Evolutionary conservation across 1,139 yeast genomes (phyloP).

Genomic region (Candida sp.): DNA sequence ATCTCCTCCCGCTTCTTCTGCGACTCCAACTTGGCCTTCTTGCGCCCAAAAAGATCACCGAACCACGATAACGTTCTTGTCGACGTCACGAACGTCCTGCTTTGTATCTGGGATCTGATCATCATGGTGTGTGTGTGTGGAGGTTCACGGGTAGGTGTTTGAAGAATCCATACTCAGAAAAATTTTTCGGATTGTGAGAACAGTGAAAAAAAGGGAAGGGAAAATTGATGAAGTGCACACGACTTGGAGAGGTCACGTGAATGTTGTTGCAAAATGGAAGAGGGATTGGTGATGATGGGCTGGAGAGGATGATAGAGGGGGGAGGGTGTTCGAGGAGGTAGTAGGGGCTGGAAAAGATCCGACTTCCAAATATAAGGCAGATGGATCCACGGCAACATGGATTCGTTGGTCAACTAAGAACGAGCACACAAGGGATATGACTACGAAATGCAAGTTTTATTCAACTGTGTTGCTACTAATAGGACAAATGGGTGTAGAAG

Average conservation of each 20-base stretch:
- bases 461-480: no score
- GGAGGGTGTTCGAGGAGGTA: no score
- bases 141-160: not conserved
- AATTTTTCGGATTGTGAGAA: not conserved
- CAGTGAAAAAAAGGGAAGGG: not conserved
- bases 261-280: not conserved
- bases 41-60: conserved; percentile 16
- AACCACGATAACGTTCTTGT: conserved; percentile 13
- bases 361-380: no score
- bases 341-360: no score
- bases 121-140: not conserved
- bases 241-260: not conserved
- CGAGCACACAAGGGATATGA: no score
- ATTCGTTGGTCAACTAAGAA: no score
- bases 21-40: conserved; percentile 10
- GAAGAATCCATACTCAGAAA: not conserved
- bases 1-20: conserved; percentile 29
- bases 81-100: conserved; percentile 13
- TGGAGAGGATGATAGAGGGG: no score
- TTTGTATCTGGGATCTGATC: conserved; percentile 7
- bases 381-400: no score
- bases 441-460: no score
- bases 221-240: not conserved
- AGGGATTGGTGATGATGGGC: not conserved
- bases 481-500: no score